Evolutionary conservation across 805 yeast genomes (phyloP).

Genomic region (Spathaspora arborariae): DNA sequence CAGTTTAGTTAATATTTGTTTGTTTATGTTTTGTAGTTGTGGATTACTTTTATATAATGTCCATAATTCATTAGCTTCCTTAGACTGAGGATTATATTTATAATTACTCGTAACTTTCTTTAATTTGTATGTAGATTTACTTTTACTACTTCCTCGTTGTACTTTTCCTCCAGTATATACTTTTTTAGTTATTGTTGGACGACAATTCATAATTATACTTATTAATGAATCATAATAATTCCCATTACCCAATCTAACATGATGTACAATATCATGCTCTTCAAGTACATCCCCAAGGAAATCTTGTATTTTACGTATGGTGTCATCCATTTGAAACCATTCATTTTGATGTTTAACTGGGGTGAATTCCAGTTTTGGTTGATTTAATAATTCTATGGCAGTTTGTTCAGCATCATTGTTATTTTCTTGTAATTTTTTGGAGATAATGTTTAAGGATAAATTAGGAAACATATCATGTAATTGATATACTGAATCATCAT

Average conservation of each 20-base stretch:
- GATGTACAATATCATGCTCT: slow-evolving; percentile 11
- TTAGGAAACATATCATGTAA: slow-evolving; percentile 47
- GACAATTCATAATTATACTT: slow-evolving; percentile 24
- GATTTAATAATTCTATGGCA: slow-evolving; percentile 8
- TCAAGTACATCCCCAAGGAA: slow-evolving; percentile 10
- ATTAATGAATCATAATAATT: slow-evolving; percentile 31
- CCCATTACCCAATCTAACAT: slow-evolving; percentile 23
- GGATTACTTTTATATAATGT: slow-evolving; percentile 29
- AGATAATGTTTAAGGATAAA: slow-evolving; percentile 23
- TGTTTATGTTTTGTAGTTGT: slow-evolving; percentile 30
- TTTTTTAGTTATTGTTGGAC: not conserved
- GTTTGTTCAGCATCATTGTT: slow-evolving; percentile 21
- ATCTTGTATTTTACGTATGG: slow-evolving; percentile 16
- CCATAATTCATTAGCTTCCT: slow-evolving; percentile 31
- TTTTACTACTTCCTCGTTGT: slow-evolving; percentile 17
- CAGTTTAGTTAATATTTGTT: slow-evolving; percentile 35
- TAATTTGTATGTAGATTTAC: not conserved
- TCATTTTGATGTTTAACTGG: slow-evolving; percentile 3
- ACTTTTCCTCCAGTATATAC: slow-evolving; percentile 28
- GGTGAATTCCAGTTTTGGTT: not conserved
- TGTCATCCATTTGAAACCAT: slow-evolving; percentile 13
- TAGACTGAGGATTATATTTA: slow-evolving; percentile 14
- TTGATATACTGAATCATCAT: slow-evolving; percentile 15
- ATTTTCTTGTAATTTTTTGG: slow-evolving; percentile 21
- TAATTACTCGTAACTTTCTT: slow-evolving; percentile 5